Evolutionary conservation across 495 filamentous ascomycete genomes (phyloP).

Genomic region (Amniculicola lignicola): DNA sequence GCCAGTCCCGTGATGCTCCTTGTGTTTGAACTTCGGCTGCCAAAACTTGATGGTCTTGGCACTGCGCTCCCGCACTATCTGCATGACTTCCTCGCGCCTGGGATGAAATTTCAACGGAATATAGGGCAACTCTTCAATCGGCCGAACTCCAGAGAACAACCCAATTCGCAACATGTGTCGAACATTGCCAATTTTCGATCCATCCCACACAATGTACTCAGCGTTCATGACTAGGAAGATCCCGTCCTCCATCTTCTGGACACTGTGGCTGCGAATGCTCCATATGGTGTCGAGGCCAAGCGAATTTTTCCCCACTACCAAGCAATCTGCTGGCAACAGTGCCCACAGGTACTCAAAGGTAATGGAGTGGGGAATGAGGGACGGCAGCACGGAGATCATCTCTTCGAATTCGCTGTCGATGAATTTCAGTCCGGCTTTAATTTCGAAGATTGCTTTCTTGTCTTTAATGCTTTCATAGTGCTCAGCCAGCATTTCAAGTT

Average conservation of each 20-base stretch:
- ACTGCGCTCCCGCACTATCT: neutral
- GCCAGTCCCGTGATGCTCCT: neutral
- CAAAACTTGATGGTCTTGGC: neutral
- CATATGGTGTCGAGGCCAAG: neutral
- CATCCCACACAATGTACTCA: slow-evolving; percentile 2
- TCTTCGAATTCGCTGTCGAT: neutral
- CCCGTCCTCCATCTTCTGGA: neutral
- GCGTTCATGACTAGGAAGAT: neutral
- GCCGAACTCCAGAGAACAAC: neutral
- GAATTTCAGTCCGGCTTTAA: neutral
- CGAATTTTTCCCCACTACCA: neutral
- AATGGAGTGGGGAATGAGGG: neutral
- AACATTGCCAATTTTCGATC: neutral
- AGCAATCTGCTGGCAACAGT: neutral
- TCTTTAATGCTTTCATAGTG: neutral
- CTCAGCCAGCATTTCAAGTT: slow-evolving; percentile 1
- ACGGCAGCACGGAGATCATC: neutral
- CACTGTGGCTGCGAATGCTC: neutral
- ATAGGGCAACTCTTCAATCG: neutral
- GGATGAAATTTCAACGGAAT: neutral
- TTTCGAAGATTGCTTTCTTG: neutral
- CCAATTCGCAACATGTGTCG: neutral
- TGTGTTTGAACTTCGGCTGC: neutral
- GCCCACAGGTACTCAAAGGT: slow-evolving; percentile 3
- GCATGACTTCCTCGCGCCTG: neutral